Percentiles rank a stretch among this genome's conserved stretches.
Conservation (phyloP, 1,139 yeast species). For the Yamadazyma diddensiae region DNA sequence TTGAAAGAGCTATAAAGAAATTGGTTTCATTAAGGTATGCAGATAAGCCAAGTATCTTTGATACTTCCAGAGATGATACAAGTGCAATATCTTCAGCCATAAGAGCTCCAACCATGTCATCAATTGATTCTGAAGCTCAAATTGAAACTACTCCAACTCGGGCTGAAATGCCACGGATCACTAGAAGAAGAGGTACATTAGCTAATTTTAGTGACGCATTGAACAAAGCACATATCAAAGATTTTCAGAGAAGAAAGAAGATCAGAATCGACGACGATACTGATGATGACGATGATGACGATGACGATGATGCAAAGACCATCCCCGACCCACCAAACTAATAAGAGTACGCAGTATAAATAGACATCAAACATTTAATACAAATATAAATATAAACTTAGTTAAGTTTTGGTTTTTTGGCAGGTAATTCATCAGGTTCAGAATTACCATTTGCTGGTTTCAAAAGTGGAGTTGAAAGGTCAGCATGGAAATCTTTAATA, state of each 20-base stretch:
- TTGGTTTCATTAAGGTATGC: conserved; percentile 36
- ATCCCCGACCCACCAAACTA: too few species aligned
- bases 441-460: conserved; percentile 14
- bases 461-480: conserved; percentile 25
- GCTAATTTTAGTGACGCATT: conserved; percentile 56
- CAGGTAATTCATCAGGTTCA: conserved; percentile 11
- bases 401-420: conserved; percentile 10
- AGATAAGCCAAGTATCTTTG: neutral
- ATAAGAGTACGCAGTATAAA: too few species aligned
- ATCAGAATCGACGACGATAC: conserved; percentile 32
- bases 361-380: conserved; percentile 1
- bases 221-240: conserved; percentile 81
- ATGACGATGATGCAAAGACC: conserved; percentile 1
- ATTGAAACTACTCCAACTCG: conserved; percentile 6
- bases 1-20: conserved; percentile 39
- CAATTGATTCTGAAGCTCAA: conserved; percentile 9
- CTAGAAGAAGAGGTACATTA: conserved; percentile 34
- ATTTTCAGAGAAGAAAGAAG: conserved; percentile 69
- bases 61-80: conserved; percentile 4
- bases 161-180: conserved; percentile 3
- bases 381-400: neutral
- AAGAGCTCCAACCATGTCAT: conserved; percentile 11
- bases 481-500: conserved; percentile 43
- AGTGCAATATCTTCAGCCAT: conserved; percentile 13
- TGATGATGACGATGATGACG: conserved; percentile 35